Evolutionary conservation across 2,329 filamentous ascomycete species (phyloP).

Genomic region (Blastomyces parvus): DNA sequence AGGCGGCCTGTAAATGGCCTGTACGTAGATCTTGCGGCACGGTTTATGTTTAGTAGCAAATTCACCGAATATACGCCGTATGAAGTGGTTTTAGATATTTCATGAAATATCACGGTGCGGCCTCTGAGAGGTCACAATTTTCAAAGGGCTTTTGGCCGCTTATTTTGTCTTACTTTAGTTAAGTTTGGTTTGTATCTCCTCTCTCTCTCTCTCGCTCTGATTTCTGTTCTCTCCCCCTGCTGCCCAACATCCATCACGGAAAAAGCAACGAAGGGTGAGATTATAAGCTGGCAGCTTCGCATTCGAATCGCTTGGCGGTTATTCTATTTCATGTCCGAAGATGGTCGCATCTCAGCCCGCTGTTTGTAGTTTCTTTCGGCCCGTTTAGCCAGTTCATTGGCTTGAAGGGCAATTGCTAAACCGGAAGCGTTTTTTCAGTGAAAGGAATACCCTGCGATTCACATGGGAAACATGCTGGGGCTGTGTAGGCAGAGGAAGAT

Average conservation of each 20-base stretch:
- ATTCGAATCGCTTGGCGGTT: not conserved
- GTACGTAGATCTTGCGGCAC: slow-evolving; percentile 1
- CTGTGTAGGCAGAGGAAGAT: not conserved
- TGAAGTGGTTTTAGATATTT: not conserved
- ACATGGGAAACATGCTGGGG: not conserved
- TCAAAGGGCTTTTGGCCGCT: not conserved
- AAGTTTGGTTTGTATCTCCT: not conserved
- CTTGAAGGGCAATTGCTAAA: not conserved
- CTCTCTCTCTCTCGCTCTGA: not conserved
- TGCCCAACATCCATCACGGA: not conserved
- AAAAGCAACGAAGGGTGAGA: not conserved
- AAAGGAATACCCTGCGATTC: not conserved
- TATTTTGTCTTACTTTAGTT: not conserved
- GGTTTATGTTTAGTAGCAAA: not conserved
- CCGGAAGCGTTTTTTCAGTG: not conserved
- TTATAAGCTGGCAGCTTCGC: not conserved
- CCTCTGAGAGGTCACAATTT: not conserved
- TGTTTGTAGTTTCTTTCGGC: not conserved
- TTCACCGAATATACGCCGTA: not conserved
- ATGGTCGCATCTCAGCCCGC: not conserved
- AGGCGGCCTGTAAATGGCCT: not conserved
- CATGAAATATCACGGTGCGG: not conserved
- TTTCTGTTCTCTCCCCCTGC: not conserved
- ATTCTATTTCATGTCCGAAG: not conserved
- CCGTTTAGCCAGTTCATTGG: not conserved